Base-by-base conservation (phyloP, 2,329 filamentous ascomycete species). In the Acarospora socialis region DNA sequence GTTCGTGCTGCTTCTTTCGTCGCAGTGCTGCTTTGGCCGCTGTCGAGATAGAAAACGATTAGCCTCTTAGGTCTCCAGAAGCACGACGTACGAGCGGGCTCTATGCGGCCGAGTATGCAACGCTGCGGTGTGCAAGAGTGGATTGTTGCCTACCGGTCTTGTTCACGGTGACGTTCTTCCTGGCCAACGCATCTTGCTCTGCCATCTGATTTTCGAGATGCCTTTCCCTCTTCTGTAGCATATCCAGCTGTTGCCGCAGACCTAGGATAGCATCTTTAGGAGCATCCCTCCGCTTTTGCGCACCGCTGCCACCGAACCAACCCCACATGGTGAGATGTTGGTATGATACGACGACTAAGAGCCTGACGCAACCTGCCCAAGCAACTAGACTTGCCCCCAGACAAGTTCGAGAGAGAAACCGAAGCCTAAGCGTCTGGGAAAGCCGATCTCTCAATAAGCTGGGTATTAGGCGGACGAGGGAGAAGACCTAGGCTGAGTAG, bases 201-300 rank as follows among this genome's bases (percentile, higher is more conserved):
- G 83, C 77, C 65, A 95, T 93, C 64, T 92, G 84, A 41, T 70
- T 80, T 57, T 90, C 79, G 40, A 95, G 61, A 53, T 95, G 83
- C 56, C 73, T 81, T 66, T 95, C 86, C 38, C 87, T 72, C 70
- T 98, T 98, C 62, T 92, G 83, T 52, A 98, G 69, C 86, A 95
- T 95, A 48, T 94, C 87, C 26, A 95, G 69, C 63, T 94, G 87
- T 50, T 78, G 71, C 46, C 90, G 75, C 51, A 98, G 65, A 38
- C 72, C 73, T 35, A 98, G 67, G 50, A 98, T 98, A 46, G 90
- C 90, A 65, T 93, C 90, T 70, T 98, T 98, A 36, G 90, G 83
- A 38, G 75, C 79, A 62, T 94, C 83, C 65, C 92, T 93, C 63
- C 77, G 77, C 68, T 83, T 82, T 62, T 84, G 77, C 46, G 77